phyloP scores from a whole-genome alignment of 2,329 filamentous ascomycete species.

The Allantophomopsis lycopodina region DNA sequence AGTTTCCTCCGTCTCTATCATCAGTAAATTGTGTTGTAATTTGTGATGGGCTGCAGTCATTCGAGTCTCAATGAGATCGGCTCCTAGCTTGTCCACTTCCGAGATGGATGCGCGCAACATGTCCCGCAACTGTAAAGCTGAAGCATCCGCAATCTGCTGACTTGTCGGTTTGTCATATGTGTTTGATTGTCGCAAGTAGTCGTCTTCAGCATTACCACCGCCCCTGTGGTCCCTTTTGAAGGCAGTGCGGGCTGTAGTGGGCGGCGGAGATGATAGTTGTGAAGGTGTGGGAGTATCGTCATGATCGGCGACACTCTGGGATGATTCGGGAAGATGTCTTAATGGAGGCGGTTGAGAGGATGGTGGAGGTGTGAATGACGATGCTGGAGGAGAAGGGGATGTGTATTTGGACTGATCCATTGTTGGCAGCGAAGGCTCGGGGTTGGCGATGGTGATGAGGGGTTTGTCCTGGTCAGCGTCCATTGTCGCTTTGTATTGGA shows the following conservation, averaged over 20 bases:
- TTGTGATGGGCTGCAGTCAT: constrained; percentile 85
- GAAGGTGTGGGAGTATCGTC: constrained; percentile 8
- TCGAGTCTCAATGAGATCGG: constrained; percentile 46
- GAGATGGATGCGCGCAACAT: constrained; percentile 40
- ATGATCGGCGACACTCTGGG: constrained; percentile 1
- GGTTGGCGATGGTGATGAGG: constrained; percentile 18
- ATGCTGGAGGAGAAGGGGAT: constrained; percentile 24
- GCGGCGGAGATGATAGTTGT: constrained; percentile 15
- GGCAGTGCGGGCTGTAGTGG: constrained; percentile 10
- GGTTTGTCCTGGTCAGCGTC: not conserved
- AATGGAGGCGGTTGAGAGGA: constrained; percentile 37
- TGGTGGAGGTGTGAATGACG: constrained; percentile 46
- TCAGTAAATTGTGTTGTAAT: constrained; percentile 74
- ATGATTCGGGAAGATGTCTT: constrained; percentile 4
- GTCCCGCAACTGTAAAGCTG: constrained; percentile 38
- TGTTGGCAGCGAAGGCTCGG: constrained; percentile 11
- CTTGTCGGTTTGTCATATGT: constrained; percentile 22
- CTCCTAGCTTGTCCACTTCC: constrained; percentile 38
- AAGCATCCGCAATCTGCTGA: constrained; percentile 35
- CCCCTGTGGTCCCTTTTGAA: constrained; percentile 6
- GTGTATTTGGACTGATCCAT: constrained; percentile 7
- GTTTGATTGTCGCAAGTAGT: not conserved
- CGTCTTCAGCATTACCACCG: not conserved
- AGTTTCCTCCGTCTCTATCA: constrained; percentile 72
- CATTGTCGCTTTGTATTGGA: too few species aligned